These are phyloP conservation scores for Croton laevigatus DNA, from an alignment of 441 rosid species.

Conservation along the genomic window DNA sequence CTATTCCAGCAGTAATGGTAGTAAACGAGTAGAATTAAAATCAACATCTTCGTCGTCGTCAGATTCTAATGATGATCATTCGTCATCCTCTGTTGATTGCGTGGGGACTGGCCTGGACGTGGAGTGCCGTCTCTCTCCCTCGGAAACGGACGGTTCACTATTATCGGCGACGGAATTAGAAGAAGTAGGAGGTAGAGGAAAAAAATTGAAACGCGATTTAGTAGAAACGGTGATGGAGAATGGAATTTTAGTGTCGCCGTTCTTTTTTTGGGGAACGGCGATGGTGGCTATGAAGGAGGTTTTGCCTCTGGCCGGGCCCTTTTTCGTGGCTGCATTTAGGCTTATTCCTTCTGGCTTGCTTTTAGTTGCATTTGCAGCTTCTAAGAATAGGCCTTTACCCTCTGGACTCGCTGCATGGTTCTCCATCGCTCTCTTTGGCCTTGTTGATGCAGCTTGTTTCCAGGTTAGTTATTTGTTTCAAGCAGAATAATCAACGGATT, in stretches of 20 bases:
- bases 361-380: slow-evolving; percentile 64
- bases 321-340: slow-evolving; percentile 79
- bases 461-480: slow-evolving; percentile 44
- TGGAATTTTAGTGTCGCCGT: slow-evolving; percentile 70
- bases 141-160: slow-evolving; percentile 1
- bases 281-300: slow-evolving; percentile 99
- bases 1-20: slow-evolving; percentile 27
- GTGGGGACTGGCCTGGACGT: slow-evolving; percentile 60
- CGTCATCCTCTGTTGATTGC: slow-evolving; percentile 37
- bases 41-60: slow-evolving; percentile 1
- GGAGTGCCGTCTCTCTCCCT: slow-evolving; percentile 39
- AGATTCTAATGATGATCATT: not conserved
- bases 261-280: slow-evolving; percentile 93
- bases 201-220: slow-evolving; percentile 4
- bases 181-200: not conserved
- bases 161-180: not conserved
- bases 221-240: slow-evolving; percentile 22
- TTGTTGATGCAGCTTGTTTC: slow-evolving; percentile 79
- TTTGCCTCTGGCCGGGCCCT: slow-evolving; percentile 77
- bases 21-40: slow-evolving; percentile 29
- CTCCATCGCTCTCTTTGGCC: slow-evolving; percentile 72
- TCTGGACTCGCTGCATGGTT: slow-evolving; percentile 70
- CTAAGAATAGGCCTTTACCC: slow-evolving; percentile 53
- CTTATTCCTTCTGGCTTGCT: slow-evolving; percentile 75
- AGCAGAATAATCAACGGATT: not conserved